These are phyloP conservation scores for Arctostaphylos glauca DNA, from an alignment of 148 eudicot genomes.

Conservation along the genomic window DNA sequence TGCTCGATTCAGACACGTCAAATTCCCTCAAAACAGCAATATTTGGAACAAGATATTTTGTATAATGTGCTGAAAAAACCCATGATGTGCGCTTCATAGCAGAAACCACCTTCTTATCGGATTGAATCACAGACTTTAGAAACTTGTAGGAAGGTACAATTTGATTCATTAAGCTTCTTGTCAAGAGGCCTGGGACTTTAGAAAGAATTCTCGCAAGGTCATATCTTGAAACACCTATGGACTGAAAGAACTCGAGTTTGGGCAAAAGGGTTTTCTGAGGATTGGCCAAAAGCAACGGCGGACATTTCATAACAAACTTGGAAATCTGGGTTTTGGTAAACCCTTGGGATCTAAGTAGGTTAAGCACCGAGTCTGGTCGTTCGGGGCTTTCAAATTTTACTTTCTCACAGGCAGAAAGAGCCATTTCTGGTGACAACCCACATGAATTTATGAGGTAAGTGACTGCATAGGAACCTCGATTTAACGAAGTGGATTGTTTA, in stretches of 20 bases:
- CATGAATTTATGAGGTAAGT: conserved; percentile 1
- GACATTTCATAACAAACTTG: background rate
- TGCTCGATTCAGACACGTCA: background rate
- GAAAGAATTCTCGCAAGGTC: background rate
- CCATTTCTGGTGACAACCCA: background rate
- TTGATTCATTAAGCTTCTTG: background rate
- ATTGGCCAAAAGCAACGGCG: background rate
- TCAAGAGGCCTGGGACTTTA: background rate
- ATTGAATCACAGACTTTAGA: background rate
- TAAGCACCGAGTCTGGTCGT: background rate
- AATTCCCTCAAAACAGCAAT: background rate
- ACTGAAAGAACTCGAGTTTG: background rate
- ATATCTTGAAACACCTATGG: background rate
- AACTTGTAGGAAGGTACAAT: background rate
- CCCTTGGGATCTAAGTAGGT: background rate
- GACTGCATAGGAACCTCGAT: background rate
- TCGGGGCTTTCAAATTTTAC: background rate
- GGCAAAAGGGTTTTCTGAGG: background rate
- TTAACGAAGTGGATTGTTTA: background rate
- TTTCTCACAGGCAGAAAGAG: background rate
- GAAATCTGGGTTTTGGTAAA: background rate
- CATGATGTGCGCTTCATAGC: background rate
- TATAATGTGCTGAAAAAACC: background rate
- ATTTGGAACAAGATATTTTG: background rate
- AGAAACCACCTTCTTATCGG: conserved; percentile 6